Conservation (phyloP, 768 basidiomycete species). For the Tulasnella sp. region DNA sequence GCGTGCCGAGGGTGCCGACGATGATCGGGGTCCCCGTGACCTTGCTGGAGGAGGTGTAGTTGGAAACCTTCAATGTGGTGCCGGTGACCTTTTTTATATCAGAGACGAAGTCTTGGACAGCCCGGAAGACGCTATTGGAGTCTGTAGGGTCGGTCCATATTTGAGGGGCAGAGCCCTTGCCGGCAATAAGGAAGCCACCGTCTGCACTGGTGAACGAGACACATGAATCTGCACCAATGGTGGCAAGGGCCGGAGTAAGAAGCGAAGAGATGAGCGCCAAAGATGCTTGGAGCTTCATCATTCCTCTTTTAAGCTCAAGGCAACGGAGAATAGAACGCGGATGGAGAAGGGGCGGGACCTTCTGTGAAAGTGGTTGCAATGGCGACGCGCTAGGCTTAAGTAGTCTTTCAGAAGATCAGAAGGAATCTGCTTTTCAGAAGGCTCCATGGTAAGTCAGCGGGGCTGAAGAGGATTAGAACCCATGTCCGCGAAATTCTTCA, state of each 20-base stretch:
- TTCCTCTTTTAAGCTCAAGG: background rate
- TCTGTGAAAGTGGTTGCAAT: no score
- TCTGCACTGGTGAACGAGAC: constrained; percentile 10
- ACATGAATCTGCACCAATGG: constrained; percentile 16
- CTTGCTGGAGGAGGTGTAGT: constrained; percentile 35
- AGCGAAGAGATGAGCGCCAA: constrained; percentile 1
- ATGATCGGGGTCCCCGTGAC: constrained; percentile 38
- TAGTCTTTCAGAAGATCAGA: no score
- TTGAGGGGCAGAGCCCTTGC: constrained; percentile 2
- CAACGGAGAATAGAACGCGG: no score
- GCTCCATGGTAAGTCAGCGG: no score
- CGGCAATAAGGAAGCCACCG: constrained; percentile 17
- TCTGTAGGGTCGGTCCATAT: constrained; percentile 32
- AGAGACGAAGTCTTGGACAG: constrained; percentile 45
- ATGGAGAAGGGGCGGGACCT: no score
- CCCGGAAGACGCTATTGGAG: constrained; percentile 52
- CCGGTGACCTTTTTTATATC: constrained; percentile 55
- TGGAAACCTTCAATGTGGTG: constrained; percentile 38
- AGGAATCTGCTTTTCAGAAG: no score
- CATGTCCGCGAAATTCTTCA: no score
- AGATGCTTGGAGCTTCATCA: background rate
- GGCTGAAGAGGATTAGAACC: no score
- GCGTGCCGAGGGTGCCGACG: constrained; percentile 50
- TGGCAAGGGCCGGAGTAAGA: background rate
- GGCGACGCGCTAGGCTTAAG: no score